These are phyloP conservation scores for Pythium folliculosum DNA, from an alignment of 352 stramenopile genomes.

Conservation along the genomic window DNA sequence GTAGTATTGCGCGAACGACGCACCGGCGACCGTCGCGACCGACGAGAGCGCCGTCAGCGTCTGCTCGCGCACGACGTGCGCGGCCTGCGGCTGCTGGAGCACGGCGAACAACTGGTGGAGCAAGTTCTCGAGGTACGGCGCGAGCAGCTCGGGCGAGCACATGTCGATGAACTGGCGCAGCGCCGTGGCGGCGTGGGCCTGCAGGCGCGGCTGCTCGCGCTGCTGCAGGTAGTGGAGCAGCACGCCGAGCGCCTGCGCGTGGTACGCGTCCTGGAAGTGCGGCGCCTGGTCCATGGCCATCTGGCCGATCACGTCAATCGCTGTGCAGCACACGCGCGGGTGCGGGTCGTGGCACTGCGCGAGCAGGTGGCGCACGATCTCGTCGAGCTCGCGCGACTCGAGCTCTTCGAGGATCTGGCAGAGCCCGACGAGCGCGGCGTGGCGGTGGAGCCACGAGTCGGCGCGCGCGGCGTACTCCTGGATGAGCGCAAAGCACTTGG, in stretches of 20 bases:
- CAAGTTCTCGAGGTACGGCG: conserved; percentile 76
- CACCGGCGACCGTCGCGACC: conserved; percentile 63
- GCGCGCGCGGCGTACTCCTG: conserved; percentile 62
- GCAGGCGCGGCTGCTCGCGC: conserved; percentile 55
- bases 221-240: conserved; percentile 71
- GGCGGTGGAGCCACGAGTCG: conserved; percentile 75
- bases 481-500: conserved; percentile 78
- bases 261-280: conserved; percentile 78
- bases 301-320: conserved; percentile 83
- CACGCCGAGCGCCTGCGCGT: conserved; percentile 61
- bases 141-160: conserved; percentile 60
- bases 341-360: conserved; percentile 68
- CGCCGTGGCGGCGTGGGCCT: conserved; percentile 74
- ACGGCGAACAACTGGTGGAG: conserved; percentile 68
- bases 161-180: conserved; percentile 87
- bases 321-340: conserved; percentile 79
- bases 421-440: conserved; percentile 75
- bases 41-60: conserved; percentile 82
- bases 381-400: conserved; percentile 58
- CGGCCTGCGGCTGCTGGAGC: conserved; percentile 47
- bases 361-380: conserved; percentile 70
- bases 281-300: conserved; percentile 78
- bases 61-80: conserved; percentile 76
- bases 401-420: conserved; percentile 86
- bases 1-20: conserved; percentile 77